These are phyloP conservation scores for Cyclostephanos invisitatus DNA, from an alignment of 108 stramenopile species.

Conservation along the genomic window DNA sequence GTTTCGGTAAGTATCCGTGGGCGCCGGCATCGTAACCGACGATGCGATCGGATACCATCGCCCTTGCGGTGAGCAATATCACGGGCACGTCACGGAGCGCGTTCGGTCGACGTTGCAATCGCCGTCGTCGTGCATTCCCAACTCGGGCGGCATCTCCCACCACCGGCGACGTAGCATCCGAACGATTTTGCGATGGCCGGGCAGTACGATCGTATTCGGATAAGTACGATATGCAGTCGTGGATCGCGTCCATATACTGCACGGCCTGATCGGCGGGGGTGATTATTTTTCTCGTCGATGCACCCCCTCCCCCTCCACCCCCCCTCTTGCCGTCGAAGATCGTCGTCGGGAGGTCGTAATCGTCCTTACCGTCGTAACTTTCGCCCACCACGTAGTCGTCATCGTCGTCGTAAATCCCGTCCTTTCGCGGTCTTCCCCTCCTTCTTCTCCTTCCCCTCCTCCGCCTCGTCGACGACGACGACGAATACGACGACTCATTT, in stretches of 20 bases:
- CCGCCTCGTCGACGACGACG: background rate
- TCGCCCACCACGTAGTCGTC: conserved; percentile 6
- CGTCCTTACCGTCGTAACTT: conserved; percentile 10
- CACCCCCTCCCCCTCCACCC: background rate
- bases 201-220: background rate
- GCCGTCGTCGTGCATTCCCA: background rate
- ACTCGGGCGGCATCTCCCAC: background rate
- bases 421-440: conserved; percentile 12
- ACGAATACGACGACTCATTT: background rate
- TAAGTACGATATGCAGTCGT: background rate
- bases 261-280: conserved; percentile 31
- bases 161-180: background rate
- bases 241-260: conserved; percentile 20
- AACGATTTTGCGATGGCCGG: background rate
- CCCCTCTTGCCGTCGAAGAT: conserved; percentile 7
- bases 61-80: conserved; percentile 83
- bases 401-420: background rate
- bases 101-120: conserved; percentile 10
- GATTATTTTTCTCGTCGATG: conserved; percentile 1
- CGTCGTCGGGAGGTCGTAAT: conserved; percentile 4
- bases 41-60: conserved; percentile 80
- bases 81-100: conserved; percentile 56
- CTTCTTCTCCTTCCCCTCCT: conserved; percentile 7
- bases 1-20: conserved; percentile 84
- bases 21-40: conserved; percentile 80